These are phyloP conservation scores for Globisporangium irregulare DNA, from an alignment of 352 stramenopile species.

Conservation along the genomic window DNA sequence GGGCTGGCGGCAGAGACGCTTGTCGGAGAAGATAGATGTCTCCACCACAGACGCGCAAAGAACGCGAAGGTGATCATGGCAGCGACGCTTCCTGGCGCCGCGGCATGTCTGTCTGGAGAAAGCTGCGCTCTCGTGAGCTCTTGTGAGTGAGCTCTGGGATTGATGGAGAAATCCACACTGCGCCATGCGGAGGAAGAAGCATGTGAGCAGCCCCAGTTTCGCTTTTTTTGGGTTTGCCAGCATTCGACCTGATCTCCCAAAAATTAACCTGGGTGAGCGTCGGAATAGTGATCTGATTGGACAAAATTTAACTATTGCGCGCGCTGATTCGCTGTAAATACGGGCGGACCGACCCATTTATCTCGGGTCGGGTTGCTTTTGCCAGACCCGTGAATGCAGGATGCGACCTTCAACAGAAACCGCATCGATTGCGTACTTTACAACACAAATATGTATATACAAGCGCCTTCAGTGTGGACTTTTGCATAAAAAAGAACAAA, in stretches of 20 bases:
- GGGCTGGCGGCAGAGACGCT: neutral
- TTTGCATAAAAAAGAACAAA: no score
- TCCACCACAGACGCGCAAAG: neutral
- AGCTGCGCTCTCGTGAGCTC: neutral
- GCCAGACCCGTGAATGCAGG: neutral
- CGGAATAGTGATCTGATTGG: neutral
- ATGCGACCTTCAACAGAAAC: neutral
- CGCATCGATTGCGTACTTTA: neutral
- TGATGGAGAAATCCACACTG: neutral
- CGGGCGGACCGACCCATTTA: no score
- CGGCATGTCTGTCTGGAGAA: neutral
- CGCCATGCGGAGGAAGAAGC: neutral
- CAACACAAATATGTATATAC: neutral
- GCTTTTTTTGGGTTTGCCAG: conserved; percentile 2
- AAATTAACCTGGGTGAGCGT: neutral
- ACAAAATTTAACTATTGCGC: neutral
- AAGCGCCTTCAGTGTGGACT: neutral
- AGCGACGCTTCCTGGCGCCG: neutral
- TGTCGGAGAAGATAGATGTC: no score
- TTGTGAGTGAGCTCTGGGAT: neutral
- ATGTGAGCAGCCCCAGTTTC: neutral
- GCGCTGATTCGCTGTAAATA: neutral
- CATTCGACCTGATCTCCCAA: conserved; percentile 1
- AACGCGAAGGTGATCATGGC: neutral
- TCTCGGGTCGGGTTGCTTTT: neutral